Evolutionary conservation across 768 basidiomycete species (phyloP).

Genomic region (Clavulina sp.): DNA sequence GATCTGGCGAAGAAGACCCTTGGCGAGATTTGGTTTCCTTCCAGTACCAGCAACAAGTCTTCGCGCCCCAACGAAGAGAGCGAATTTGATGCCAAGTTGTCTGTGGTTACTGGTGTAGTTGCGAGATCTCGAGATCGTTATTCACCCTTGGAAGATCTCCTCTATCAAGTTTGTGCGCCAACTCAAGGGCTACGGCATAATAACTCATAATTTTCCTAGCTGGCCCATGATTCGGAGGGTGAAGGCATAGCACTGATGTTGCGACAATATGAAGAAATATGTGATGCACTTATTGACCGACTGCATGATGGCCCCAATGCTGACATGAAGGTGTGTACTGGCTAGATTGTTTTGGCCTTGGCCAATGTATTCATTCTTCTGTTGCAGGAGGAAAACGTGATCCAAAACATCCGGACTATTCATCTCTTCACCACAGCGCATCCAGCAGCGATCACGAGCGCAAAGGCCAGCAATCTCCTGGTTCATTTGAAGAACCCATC

Average conservation of each 20-base stretch:
- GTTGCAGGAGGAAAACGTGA: slow-evolving; percentile 39
- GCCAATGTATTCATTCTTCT: slow-evolving; percentile 1
- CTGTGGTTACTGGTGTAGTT: slow-evolving; percentile 72
- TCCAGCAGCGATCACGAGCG: slow-evolving; percentile 65
- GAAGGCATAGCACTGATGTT: slow-evolving; percentile 36
- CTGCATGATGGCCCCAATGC: slow-evolving; percentile 78
- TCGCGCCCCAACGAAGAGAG: slow-evolving; percentile 20
- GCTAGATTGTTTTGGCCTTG: slow-evolving; percentile 15
- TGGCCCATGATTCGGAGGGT: slow-evolving; percentile 56
- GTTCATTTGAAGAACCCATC: slow-evolving; percentile 78
- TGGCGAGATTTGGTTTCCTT: slow-evolving; percentile 80
- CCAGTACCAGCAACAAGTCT: slow-evolving; percentile 9
- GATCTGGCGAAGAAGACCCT: slow-evolving; percentile 80
- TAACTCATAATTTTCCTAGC: slow-evolving; percentile 17
- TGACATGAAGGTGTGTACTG: slow-evolving; percentile 58
- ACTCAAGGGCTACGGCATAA: neutral
- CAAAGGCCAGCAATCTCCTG: slow-evolving; percentile 68
- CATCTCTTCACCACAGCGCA: slow-evolving; percentile 69
- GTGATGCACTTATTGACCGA: slow-evolving; percentile 70
- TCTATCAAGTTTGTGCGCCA: slow-evolving; percentile 36
- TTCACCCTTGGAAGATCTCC: slow-evolving; percentile 65
- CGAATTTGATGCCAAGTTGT: slow-evolving; percentile 43
- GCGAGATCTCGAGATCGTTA: slow-evolving; percentile 69
- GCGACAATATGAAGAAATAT: slow-evolving; percentile 58
- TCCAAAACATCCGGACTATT: slow-evolving; percentile 73